Evolutionary conservation across 129 eudicot genomes (phyloP).

Genomic region (Pulicaria dysenterica): DNA sequence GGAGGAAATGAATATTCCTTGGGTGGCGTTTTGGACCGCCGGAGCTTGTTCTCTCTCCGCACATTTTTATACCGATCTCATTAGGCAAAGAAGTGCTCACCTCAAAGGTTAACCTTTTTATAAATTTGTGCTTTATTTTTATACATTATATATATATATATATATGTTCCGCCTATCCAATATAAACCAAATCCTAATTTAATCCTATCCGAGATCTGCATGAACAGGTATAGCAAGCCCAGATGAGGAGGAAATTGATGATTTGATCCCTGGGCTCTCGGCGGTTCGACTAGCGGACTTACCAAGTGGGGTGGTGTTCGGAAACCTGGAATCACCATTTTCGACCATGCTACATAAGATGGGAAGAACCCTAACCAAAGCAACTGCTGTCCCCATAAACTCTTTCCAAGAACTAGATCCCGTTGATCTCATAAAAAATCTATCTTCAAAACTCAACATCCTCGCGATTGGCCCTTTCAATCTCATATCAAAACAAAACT

Average conservation of each 20-base stretch:
- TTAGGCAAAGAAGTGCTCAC: constrained; percentile 31
- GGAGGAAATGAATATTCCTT: constrained; percentile 46
- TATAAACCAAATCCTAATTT: too few relatives aligned
- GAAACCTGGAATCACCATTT: constrained; percentile 53
- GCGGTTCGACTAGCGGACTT: constrained; percentile 41
- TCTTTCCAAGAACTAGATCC: constrained; percentile 66
- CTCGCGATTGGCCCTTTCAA: constrained; percentile 61
- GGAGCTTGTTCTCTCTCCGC: constrained; percentile 45
- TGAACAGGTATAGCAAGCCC: constrained; percentile 19
- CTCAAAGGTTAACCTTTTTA: constrained; percentile 28
- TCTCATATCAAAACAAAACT: constrained; percentile 29
- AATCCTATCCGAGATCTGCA: too few relatives aligned
- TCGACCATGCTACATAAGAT: constrained; percentile 52
- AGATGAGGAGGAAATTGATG: constrained; percentile 37
- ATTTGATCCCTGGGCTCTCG: constrained; percentile 57
- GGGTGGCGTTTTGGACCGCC: constrained; percentile 60
- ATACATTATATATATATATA: too few relatives aligned
- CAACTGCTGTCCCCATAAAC: constrained; percentile 54
- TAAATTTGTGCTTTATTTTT: too few relatives aligned
- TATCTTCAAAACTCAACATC: constrained; percentile 41
- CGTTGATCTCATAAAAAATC: constrained; percentile 36
- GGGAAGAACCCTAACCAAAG: constrained; percentile 46
- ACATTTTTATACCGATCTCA: constrained; percentile 52
- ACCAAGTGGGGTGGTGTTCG: constrained; percentile 51
- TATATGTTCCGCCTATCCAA: too few relatives aligned